phyloP scores from a whole-genome alignment of 257 asterid genomes.

The Nicotiana otophora region DNA sequence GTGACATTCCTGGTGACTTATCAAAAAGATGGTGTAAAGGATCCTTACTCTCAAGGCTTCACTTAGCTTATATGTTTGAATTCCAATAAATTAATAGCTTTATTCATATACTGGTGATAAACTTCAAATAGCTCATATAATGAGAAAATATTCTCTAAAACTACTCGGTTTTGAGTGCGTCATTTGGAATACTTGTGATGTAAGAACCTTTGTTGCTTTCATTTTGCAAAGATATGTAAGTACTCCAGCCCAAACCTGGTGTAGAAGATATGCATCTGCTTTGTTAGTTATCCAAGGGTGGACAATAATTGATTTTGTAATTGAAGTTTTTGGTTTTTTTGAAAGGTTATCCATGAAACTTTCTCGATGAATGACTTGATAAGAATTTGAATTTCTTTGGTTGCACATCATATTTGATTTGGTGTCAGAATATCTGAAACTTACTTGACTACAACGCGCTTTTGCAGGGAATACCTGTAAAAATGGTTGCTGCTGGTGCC shows the following conservation, averaged over 20 bases:
- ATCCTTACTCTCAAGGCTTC: not conserved
- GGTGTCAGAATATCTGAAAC: not conserved
- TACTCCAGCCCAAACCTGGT: not conserved
- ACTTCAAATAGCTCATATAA: not conserved
- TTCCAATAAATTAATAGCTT: not conserved
- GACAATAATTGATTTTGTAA: not conserved
- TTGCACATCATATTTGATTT: not conserved
- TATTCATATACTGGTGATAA: not conserved
- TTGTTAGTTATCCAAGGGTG: not conserved
- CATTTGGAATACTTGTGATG: not conserved
- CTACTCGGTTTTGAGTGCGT: not conserved
- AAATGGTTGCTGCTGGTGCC: slow-evolving; percentile 99
- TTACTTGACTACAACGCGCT: not conserved
- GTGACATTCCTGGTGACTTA: not conserved
- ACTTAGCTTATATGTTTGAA: not conserved
- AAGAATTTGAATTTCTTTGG: not conserved
- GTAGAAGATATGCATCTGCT: not conserved
- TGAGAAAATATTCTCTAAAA: not conserved
- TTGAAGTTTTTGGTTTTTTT: not conserved
- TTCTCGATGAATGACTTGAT: not conserved
- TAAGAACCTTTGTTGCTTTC: not conserved
- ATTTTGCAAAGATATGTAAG: not conserved
- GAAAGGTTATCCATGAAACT: not conserved
- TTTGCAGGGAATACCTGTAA: slow-evolving; percentile 68
- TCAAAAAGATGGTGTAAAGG: not conserved